Evolutionary conservation across 2,329 filamentous ascomycete species (phyloP), one percentile per base, ranked within the genome.

Genomic region (Bipolaris zeicola): DNA sequence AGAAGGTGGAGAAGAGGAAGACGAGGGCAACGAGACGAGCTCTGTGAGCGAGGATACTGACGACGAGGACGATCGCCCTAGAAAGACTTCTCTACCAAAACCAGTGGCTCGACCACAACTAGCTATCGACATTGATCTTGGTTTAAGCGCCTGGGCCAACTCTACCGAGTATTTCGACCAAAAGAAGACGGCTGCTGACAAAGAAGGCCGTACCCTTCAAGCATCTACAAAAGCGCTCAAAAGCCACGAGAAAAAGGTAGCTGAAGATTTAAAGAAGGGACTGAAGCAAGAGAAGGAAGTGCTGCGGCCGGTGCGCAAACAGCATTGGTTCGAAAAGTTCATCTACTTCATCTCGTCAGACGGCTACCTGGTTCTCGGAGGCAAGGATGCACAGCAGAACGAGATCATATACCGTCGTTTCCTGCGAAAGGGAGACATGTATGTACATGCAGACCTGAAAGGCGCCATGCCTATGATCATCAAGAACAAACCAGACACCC

Each of bases 281-380:
- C 77, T 98, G 54, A 96, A 96, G 78, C 89, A 95, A 71, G 95
- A 98, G 77, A 97, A 96, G 74, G 89, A 92, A 18, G 81, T 96
- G 1, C 79, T 98, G 8, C 87, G 93, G 43, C 92, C 90, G 0
- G 89, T 96, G 7, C 86, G 95, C 53, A 89, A 88, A 69, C 89
- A 88, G 63, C 85, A 93, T 68, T 99, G 95, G 95, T 99, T 97
- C 65, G 95, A 99, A 70, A 99, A 99, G 76, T 99, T 96, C 68
- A 81, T 88, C 26, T 98, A 92, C 84, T 99, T 99, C 78, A 85
- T 98, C 65, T 97, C 93, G 0, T 96, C 92, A 0, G 95, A 99
- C 70, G 93, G 94, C 4, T 97, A 98, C 73, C 83, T 99, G 5
- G 90, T 98, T 0, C 83, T 99, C 14, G 94, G 88, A 42, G 94